Evolutionary conservation across 164 flowering plant genomes (phyloP), one percentile per base, ranked within the genome.

Genomic region (Nymphaea colorata): DNA sequence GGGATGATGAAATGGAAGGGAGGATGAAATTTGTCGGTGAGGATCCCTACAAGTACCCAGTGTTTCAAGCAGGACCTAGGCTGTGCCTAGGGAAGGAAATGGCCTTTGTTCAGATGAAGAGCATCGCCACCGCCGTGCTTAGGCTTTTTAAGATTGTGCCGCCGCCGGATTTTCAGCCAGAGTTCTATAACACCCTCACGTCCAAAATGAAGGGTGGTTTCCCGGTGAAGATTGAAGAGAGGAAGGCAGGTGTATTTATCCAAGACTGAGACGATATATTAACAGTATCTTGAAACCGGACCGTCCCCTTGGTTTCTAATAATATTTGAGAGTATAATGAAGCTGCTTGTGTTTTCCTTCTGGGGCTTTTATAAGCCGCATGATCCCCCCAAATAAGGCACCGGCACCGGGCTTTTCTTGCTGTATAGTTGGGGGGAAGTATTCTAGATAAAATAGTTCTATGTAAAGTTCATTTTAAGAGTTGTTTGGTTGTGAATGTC

Each of bases 161-260:
- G 57, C 64, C 70, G 62, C 76, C 80, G 2, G 82, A 80, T 16
- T 10, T 16, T 55, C 12, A 64, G 17, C 88, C 88, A 41, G 73
- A 75, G 1, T 79, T 79, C 68, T 63, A 36, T 3, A 4, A 74
- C n/a, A 69, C 80, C 0, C 43, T 82, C 43, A 16, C 73, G 3
- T 69, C 79, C 4, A 85, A 79, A 76, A 85, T 80, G 87, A 78
- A 63, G 43, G 87, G 82, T 41, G 87, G 89, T 4, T 68, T 85
- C 41, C 81, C 70, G 5, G 85, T 85, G 59, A 55, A 16, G 59
- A 55, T 55, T 55, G 59, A 55, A 55, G 16, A 55, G 59, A 55
- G 16, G 12, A 55, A 10, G 10, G 16, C 16, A 55, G 16, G 16
- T 55, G 16, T 55, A 16, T 8, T 55, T 55, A 16, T 55, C 59